phyloP scores from a whole-genome alignment of 352 stramenopile genomes.

The Blastocystis sp. region DNA sequence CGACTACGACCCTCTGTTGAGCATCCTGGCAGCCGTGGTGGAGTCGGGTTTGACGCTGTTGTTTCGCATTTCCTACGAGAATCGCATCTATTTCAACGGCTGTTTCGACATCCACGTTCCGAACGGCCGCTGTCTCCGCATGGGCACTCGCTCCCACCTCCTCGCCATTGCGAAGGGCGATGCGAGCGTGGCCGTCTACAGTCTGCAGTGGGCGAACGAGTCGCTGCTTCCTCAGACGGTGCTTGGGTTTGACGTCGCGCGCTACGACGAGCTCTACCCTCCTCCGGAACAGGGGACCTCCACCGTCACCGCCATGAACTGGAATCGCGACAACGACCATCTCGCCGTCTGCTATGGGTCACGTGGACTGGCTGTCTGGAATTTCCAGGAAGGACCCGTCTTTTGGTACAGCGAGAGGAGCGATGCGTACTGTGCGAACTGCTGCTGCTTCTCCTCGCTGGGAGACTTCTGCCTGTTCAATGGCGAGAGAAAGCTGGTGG shows the following conservation, averaged over 20 bases:
- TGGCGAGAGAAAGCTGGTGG: background rate
- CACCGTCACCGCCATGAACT: background rate
- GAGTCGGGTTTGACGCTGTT: background rate
- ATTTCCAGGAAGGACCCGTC: background rate
- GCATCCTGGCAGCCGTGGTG: background rate
- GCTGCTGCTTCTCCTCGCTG: background rate
- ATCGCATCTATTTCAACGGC: constrained; percentile 9
- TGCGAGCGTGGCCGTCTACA: background rate
- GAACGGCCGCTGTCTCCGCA: background rate
- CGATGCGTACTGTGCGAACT: background rate
- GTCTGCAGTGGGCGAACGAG: constrained; percentile 29
- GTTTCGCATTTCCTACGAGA: constrained; percentile 23
- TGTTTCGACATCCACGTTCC: background rate
- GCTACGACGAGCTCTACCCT: constrained; percentile 9
- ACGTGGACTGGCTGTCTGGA: constrained; percentile 19
- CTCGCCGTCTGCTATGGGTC: background rate
- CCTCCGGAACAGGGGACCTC: background rate
- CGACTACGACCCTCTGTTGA: background rate
- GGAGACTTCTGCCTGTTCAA: background rate
- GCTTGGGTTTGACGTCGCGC: background rate
- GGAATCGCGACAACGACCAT: constrained; percentile 27
- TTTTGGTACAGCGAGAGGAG: background rate
- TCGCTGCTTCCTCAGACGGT: background rate
- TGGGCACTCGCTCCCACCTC: background rate
- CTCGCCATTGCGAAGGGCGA: background rate